Evolutionary conservation across 768 basidiomycete genomes (phyloP).

Genomic region (Amanita rubescens): DNA sequence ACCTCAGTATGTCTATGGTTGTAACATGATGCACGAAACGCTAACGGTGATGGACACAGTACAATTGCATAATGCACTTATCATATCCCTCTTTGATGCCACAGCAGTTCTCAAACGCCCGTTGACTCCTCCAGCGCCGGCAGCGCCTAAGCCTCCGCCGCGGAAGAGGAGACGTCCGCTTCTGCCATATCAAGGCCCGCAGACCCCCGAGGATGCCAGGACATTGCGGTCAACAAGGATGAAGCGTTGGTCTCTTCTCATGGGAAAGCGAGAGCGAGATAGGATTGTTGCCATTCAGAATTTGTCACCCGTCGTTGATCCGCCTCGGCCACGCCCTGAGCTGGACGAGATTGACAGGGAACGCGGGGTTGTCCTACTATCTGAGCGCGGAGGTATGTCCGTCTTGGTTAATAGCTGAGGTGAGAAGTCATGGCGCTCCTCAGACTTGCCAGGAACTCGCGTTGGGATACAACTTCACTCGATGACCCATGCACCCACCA

Average conservation of each 20-base stretch:
- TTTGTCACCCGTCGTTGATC: slow-evolving; percentile 32
- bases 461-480: slow-evolving; percentile 69
- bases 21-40: neutral
- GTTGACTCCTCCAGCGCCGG: slow-evolving; percentile 57
- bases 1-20: slow-evolving; percentile 27
- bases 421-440: neutral
- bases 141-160: slow-evolving; percentile 51
- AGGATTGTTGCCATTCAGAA: slow-evolving; percentile 47
- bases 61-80: slow-evolving; percentile 76
- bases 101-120: slow-evolving; percentile 61
- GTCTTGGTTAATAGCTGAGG: slow-evolving; percentile 11
- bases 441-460: slow-evolving; percentile 67
- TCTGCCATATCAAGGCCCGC: slow-evolving; percentile 67
- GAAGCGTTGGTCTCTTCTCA: slow-evolving; percentile 66
- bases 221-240: slow-evolving; percentile 56
- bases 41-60: slow-evolving; percentile 32
- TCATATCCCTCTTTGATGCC: slow-evolving; percentile 78
- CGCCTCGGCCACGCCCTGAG: slow-evolving; percentile 37
- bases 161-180: slow-evolving; percentile 65
- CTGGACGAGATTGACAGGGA: slow-evolving; percentile 66
- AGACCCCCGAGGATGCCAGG: slow-evolving; percentile 41
- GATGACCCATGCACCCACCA: slow-evolving; percentile 60
- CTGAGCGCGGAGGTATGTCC: slow-evolving; percentile 54
- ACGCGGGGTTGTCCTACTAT: slow-evolving; percentile 55
- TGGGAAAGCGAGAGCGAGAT: slow-evolving; percentile 71